Evolutionary conservation across 352 stramenopile genomes (phyloP), one percentile per base, ranked within the genome.

Genomic region (Phytophthora multivora): DNA sequence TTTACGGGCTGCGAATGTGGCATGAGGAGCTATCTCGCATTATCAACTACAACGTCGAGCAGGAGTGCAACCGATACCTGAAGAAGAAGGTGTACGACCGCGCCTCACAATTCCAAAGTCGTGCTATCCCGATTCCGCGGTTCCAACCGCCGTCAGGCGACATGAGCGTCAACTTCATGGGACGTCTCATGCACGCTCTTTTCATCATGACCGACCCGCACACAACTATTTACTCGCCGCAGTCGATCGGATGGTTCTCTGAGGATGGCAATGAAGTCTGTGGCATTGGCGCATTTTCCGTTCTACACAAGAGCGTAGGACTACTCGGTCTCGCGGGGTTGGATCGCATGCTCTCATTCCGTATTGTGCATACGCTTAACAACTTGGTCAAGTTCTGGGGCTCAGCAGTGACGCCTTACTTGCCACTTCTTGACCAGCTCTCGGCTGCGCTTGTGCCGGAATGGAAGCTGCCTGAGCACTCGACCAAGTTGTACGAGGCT

Each of bases 21-120:
- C 91, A 98, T 63, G 88, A 98, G 68, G 96, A 98, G 68, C 69
- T 98, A 15, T 90, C 81, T 21, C 90, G 96, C 15, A 96, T 98
- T 58, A 97, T 98, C 57, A 97, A 96, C 54, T 98, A 97, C 77
- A 98, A 98, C 45, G 88, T 97, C n/a, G 95, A 98, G 68, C 90
- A 98, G 54, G 96, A 98, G 70, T 95, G 87, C 79, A 98, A 98
- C 63, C 93, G 93, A 8, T 98, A 97, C 64, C 55, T 98, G 39
- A 97, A 97, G 69, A 97, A 98, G 63, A 97, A 98, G 54, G 91
- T 98, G 23, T 93, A 97, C 56, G 90, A 97, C 62, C 75, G 82
- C 19, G 79, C 88, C 12, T 98, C 90, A 5, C 89, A 95, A 63
- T 98, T 91, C 55, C 93, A 98, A 62, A 97, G 80, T 28, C 87